Evolutionary conservation across 2,329 filamentous ascomycete species (phyloP), one percentile per base, ranked within the genome.

Genomic region (Emericellopsis cladophorae): DNA sequence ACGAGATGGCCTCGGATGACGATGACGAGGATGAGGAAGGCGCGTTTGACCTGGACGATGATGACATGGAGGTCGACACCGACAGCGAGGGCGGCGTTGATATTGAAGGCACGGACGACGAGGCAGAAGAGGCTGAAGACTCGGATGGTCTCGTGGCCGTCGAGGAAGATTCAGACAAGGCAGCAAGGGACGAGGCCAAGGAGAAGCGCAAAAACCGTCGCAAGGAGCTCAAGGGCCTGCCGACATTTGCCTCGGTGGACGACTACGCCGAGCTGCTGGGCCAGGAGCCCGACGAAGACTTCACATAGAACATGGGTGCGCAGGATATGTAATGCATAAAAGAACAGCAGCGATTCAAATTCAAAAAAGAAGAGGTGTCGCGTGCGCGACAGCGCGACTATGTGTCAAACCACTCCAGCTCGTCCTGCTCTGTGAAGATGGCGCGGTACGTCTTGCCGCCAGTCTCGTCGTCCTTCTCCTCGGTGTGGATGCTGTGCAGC

Each of bases 381-480:
- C 14, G 4, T 22, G 15, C 23, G 7, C 24, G 11, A 7, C 14
- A 7, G 14, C 11, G 11, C 37, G 10, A n/a, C 26, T 18, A 68
- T 15, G 65, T 67, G 46, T 75, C 69, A 49, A 76, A 76, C 72
- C 72, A 76, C 51, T 72, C 72, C 2, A 90, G 89, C 45, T 77
- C 82, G 70, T 95, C 89, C 57, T 95, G 94, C 6, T 89, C 88
- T 24, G 86, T 86, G 51, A 81, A 87, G 51, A 95, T 84, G 36
- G 90, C 90, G 1, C 89, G 95, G 61, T 95, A 95, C 52, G 95
- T 84, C 64, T 90, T 89, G 60, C 89, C 78, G 23, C 89, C 90
- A 40, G 81, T 78, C n/a, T 86, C 67, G 5, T 89, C 88, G 72
- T 93, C 92, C 72, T 92, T 92, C 66, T 95, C 95, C 47, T 95